Evolutionary conservation across 2,329 filamentous ascomycete genomes (phyloP), one percentile per base, ranked within the genome.

Genomic region (Epichloe uncinata): DNA sequence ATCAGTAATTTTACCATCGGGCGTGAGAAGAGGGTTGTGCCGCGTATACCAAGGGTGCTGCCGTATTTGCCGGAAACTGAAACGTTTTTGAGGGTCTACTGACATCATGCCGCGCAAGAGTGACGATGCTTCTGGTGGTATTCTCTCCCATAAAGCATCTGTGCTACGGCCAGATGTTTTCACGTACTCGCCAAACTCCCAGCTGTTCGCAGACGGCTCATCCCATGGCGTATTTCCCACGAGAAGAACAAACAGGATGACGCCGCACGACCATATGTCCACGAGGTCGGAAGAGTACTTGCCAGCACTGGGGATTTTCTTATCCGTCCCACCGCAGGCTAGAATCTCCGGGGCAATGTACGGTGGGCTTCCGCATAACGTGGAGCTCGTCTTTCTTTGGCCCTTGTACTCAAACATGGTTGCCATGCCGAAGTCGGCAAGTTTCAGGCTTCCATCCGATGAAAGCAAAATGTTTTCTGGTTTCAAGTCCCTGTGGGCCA

Each of bases 161-260:
- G 78, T 79, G 55, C 87, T 91, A 55, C 82, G 81, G n/a, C 89
- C 87, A 48, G 84, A 82, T 2, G 81, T 87, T 52, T 80, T 78
- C 40, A 86, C 73, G 63, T 95, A 98, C 66, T 96, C 89, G 58
- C 85, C 79, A 58, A 86, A 98, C 67, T 98, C 93, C 73, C 87
- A 95, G 63, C 88, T 96, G 51, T 81, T 76, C 36, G 78, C 71
- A 3, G 89, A 91, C 0, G 93, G 93, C 62, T 93, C 87, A 61
- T 97, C 93, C 93, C 93, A 98, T 0, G 93, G 93, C 2, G 93
- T 98, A 63, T 98, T 98, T 9, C 93, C 93, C 1, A 95, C 89
- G 3, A 98, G 73, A 4, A 98, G 73, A 36, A 97, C 93, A 61
- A 98, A 98, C 4, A 98, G 73, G n/a, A 98, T 94, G 48, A 98